phyloP scores from a whole-genome alignment of 768 basidiomycete genomes.

The Mycena albidolilacea region DNA sequence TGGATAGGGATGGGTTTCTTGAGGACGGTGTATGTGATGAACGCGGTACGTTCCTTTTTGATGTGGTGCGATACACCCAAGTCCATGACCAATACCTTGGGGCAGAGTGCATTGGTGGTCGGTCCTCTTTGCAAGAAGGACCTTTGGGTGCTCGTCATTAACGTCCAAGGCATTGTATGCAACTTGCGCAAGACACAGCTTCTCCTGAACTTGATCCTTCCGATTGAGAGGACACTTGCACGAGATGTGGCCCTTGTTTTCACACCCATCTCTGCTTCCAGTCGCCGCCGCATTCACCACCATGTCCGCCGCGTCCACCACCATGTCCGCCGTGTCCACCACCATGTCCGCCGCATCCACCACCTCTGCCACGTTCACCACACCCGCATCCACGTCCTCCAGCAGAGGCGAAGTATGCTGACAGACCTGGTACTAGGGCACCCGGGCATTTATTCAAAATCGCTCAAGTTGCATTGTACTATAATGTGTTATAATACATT shows the following conservation, averaged over 20 bases:
- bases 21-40: conserved; percentile 8
- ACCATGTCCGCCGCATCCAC: conserved; percentile 56
- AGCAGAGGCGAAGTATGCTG: background rate
- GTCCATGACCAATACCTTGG: conserved; percentile 6
- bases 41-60: background rate
- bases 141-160: background rate
- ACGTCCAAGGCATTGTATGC: background rate
- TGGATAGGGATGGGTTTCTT: conserved; percentile 3
- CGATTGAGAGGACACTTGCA: background rate
- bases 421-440: too few relatives aligned
- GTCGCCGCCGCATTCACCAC: background rate
- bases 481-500: too few relatives aligned
- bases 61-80: conserved; percentile 19
- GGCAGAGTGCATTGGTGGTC: background rate
- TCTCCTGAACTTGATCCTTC: background rate
- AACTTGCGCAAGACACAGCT: conserved; percentile 10
- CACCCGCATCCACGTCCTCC: background rate
- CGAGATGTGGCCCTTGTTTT: background rate
- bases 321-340: conserved; percentile 44
- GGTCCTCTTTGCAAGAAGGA: conserved; percentile 18
- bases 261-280: conserved; percentile 16
- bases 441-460: too few relatives aligned
- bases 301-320: conserved; percentile 58
- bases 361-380: conserved; percentile 42
- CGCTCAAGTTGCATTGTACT: too few relatives aligned